Conservation (phyloP, 306 rosid species). For the Alnus glutinosa region DNA sequence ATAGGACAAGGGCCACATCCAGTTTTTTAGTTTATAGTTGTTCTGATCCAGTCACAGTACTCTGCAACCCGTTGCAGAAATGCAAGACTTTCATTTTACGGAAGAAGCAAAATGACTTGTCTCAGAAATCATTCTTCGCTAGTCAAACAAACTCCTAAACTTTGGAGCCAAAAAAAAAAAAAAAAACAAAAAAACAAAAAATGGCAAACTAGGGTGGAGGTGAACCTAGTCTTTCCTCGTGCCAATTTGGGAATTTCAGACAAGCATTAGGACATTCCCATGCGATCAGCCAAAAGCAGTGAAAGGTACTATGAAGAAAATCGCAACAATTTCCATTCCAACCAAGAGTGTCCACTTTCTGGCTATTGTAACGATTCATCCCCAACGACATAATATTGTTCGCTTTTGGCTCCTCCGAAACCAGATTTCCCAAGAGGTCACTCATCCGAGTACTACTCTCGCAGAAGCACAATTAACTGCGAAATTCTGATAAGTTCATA, state of each 20-base stretch:
- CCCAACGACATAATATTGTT: no score
- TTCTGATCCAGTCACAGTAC: neutral
- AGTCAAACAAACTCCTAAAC: neutral
- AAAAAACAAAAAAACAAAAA: neutral
- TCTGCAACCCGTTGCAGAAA: neutral
- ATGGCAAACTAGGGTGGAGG: neutral
- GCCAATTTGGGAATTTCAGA: constrained; percentile 1
- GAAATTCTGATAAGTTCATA: no score
- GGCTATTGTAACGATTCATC: no score
- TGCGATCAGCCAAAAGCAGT: constrained; percentile 6
- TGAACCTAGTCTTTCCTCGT: neutral
- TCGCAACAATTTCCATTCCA: neutral
- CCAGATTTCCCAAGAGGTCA: no score
- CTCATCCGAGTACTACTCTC: no score
- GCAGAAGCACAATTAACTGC: no score
- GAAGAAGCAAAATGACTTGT: constrained; percentile 1
- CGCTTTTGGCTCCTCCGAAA: no score
- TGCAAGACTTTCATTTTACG: neutral
- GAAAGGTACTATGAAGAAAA: neutral
- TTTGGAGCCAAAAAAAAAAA: neutral
- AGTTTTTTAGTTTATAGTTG: constrained; percentile 4
- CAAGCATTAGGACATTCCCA: neutral
- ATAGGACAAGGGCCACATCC: neutral
- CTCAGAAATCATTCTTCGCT: neutral
- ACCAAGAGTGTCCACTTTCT: neutral